Evolutionary conservation across 2,329 filamentous ascomycete genomes (phyloP), one percentile per base, ranked within the genome.

Genomic region (Spiromastix sp.): DNA sequence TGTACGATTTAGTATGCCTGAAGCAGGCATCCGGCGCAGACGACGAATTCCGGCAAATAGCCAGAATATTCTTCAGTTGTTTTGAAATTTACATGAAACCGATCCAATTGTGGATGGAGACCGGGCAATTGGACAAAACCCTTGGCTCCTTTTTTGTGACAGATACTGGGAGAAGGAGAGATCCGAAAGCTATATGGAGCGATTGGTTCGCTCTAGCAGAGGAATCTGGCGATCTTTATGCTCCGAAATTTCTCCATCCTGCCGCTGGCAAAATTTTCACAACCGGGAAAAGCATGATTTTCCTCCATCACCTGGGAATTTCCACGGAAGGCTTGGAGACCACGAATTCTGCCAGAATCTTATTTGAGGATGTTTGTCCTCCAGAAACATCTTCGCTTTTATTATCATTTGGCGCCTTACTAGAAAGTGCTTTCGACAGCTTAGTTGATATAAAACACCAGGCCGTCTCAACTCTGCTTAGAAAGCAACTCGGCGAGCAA

Each of bases 221-320:
- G 3, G 65, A 75, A 4, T 33, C 45, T 27, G 76, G 78, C 11
- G 60, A 61, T 2, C 56, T 86, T 1, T 76, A 81, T 47, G 78
- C 80, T 0, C 87, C 89, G 0, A 69, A 63, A 2, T 95, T 94
- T 44, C 67, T 95, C 4, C 74, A 78, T 25, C 70, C 79, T 2
- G 73, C 79, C 2, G 76, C 75, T 0, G 62, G 66, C 16, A 81
- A 78, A 42, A 85, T 95, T 24, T 89, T 94, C 48, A 85, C 79
- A 1, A 79, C 85, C 2, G 89, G 89, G 0, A 95, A 95, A 58
- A 93, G 81, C 48, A 79, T 91, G 37, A 75, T 91, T 1, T 81
- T 95, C 29, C 62, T 95, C n/a, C 79, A 79, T 41, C 73, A 80
- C 31, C 66, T 94, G 8, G 77, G 26, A 66, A 70, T 37, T 66